These are phyloP conservation scores for Edaphochlamys debaryana DNA, from an alignment of 139 green algal genomes.

Conservation along the genomic window DNA sequence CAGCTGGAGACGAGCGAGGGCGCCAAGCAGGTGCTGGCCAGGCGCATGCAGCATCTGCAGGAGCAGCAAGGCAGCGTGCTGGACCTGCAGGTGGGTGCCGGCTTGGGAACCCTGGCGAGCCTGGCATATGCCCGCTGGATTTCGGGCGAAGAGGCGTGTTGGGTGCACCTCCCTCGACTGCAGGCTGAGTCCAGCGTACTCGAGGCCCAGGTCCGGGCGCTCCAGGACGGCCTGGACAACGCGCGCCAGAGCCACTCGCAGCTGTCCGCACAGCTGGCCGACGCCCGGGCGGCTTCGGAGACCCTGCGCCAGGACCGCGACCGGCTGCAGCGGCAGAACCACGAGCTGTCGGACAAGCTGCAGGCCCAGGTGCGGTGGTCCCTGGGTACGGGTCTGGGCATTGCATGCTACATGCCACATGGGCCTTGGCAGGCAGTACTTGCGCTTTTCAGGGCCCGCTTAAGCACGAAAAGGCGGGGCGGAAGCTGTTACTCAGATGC, in stretches of 20 bases:
- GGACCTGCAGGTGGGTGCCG: conserved; percentile 15
- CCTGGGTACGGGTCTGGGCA: too few species aligned
- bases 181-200: conserved; percentile 40
- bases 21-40: conserved; percentile 33
- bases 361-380: conserved; percentile 46
- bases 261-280: conserved; percentile 36
- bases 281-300: background rate
- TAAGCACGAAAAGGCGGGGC: too few species aligned
- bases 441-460: too few species aligned
- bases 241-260: background rate
- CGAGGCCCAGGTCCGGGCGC: conserved; percentile 33
- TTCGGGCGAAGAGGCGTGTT: too few species aligned
- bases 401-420: too few species aligned
- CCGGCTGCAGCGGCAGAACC: conserved; percentile 36
- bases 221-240: conserved; percentile 31
- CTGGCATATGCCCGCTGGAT: too few species aligned
- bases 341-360: conserved; percentile 42
- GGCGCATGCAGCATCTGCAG: conserved; percentile 38
- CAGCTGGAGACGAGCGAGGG: conserved; percentile 37
- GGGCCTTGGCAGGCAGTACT: too few species aligned
- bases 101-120: too few species aligned
- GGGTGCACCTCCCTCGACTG: too few species aligned
- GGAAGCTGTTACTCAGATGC: too few species aligned
- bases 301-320: conserved; percentile 38
- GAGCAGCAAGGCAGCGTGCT: conserved; percentile 30